Evolutionary conservation across 2,329 filamentous ascomycete genomes (phyloP).

Genomic region (Exserohilum rostratum): DNA sequence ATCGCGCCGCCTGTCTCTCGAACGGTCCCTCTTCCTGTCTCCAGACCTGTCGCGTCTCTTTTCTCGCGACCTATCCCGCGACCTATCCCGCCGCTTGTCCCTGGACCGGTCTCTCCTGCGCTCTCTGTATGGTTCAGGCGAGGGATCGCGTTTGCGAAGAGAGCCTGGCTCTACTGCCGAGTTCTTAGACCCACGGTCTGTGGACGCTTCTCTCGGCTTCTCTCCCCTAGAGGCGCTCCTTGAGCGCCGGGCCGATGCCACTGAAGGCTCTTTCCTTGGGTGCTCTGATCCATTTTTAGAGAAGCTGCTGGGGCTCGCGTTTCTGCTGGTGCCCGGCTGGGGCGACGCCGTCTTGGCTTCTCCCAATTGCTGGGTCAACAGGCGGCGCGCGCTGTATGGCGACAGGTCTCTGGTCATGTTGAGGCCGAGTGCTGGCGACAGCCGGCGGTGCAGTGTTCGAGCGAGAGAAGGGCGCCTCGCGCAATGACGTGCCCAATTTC

Average conservation of each 20-base stretch:
- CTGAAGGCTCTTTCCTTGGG: slow-evolving; percentile 16
- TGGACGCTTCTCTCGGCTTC: slow-evolving; percentile 16
- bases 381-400: slow-evolving; percentile 39
- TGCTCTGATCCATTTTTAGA: slow-evolving; percentile 17
- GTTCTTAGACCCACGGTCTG: slow-evolving; percentile 22
- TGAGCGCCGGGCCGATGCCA: slow-evolving; percentile 15
- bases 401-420: slow-evolving; percentile 40
- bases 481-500: slow-evolving; percentile 19
- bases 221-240: slow-evolving; percentile 24
- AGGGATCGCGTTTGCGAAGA: slow-evolving; percentile 21
- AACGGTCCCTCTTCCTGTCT: slow-evolving; percentile 17
- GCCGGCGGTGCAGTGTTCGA: slow-evolving; percentile 7
- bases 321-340: slow-evolving; percentile 23
- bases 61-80: slow-evolving; percentile 15
- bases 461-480: not conserved
- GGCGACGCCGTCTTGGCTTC: slow-evolving; percentile 21
- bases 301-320: slow-evolving; percentile 16
- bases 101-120: slow-evolving; percentile 18
- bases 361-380: slow-evolving; percentile 36
- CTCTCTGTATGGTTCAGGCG: slow-evolving; percentile 38
- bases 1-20: slow-evolving; percentile 23
- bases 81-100: slow-evolving; percentile 18
- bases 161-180: slow-evolving; percentile 17
- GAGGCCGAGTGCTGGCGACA: slow-evolving; percentile 7
- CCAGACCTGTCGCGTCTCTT: slow-evolving; percentile 25